Conservation (phyloP, 176 grass and related monocot genomes). For the Cocos nucifera region DNA sequence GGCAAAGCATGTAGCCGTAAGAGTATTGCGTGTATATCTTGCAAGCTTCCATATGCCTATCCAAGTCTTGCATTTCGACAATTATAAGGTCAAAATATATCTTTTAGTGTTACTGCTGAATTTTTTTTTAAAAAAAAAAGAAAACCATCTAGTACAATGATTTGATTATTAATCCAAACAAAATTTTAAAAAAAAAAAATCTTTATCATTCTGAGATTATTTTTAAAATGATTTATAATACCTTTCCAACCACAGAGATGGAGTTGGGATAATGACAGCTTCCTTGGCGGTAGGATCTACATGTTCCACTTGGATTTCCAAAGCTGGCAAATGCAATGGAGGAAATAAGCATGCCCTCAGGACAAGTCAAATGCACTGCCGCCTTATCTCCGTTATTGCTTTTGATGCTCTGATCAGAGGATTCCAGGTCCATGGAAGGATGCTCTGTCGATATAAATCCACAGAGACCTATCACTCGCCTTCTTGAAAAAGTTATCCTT, state of each 20-base stretch:
- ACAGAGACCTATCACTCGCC: constrained; percentile 39
- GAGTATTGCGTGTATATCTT: too few species aligned
- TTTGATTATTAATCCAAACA: too few species aligned
- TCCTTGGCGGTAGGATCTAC: constrained; percentile 55
- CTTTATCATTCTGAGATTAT: too few species aligned
- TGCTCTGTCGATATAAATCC: constrained; percentile 61
- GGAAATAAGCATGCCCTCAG: constrained; percentile 53
- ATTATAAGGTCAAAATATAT: too few species aligned
- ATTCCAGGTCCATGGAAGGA: constrained; percentile 44
- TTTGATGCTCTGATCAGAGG: constrained; percentile 28
- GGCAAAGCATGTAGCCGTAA: too few species aligned
- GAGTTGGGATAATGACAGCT: constrained; percentile 56
- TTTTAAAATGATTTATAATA: constrained; percentile 18
- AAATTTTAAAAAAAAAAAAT: too few species aligned
- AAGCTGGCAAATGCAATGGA: constrained; percentile 71
- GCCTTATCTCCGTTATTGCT: constrained; percentile 5
- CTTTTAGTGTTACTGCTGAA: too few species aligned
- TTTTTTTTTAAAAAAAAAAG: too few species aligned
- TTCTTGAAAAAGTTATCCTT: constrained; percentile 71
- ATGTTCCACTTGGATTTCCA: constrained; percentile 71
- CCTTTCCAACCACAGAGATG: constrained; percentile 64
- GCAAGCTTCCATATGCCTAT: too few species aligned
- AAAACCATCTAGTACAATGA: too few species aligned
- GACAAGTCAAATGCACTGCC: constrained; percentile 49
- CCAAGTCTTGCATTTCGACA: too few species aligned